Percentiles rank a stretch among this genome's conserved stretches.
These are phyloP conservation scores for Phialocephala sp. DNA, from an alignment of 2,329 filamentous ascomycete genomes.

Conservation along the genomic window DNA sequence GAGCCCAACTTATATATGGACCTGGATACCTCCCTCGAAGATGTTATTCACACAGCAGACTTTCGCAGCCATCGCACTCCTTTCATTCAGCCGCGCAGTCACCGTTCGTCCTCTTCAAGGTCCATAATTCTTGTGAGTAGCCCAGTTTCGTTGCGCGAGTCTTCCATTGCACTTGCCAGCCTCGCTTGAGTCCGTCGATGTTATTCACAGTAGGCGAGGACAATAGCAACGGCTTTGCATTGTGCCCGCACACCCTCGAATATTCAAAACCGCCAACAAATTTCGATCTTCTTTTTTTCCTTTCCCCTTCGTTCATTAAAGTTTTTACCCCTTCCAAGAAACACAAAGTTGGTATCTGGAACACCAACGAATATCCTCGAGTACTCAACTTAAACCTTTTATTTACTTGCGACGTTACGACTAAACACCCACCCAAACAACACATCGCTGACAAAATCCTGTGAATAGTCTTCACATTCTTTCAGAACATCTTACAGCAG, in stretches of 20 bases:
- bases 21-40: slow-evolving; percentile 20
- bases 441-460: slow-evolving; percentile 26
- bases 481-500: slow-evolving; percentile 41
- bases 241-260: not conserved
- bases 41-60: slow-evolving; percentile 21
- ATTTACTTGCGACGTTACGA: slow-evolving; percentile 17
- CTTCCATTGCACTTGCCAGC: slow-evolving; percentile 4
- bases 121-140: slow-evolving; percentile 29
- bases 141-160: slow-evolving; percentile 16
- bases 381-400: slow-evolving; percentile 2
- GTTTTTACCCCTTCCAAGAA: slow-evolving; percentile 1
- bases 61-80: slow-evolving; percentile 28
- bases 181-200: slow-evolving; percentile 13
- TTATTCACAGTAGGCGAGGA: not conserved
- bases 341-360: slow-evolving; percentile 6
- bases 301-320: slow-evolving; percentile 6
- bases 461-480: slow-evolving; percentile 37
- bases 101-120: slow-evolving; percentile 14
- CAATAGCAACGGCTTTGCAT: not conserved
- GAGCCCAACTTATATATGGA: slow-evolving; percentile 31
- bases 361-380: slow-evolving; percentile 4
- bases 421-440: slow-evolving; percentile 18
- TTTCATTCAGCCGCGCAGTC: slow-evolving; percentile 21
- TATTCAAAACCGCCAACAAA: slow-evolving; percentile 1
- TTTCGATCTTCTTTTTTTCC: not conserved